A percentile compares a stretch with the other conserved stretches of the same genome.
Evolutionary conservation across 164 flowering plant species (phyloP).

Genomic region (Stephania japonica): DNA sequence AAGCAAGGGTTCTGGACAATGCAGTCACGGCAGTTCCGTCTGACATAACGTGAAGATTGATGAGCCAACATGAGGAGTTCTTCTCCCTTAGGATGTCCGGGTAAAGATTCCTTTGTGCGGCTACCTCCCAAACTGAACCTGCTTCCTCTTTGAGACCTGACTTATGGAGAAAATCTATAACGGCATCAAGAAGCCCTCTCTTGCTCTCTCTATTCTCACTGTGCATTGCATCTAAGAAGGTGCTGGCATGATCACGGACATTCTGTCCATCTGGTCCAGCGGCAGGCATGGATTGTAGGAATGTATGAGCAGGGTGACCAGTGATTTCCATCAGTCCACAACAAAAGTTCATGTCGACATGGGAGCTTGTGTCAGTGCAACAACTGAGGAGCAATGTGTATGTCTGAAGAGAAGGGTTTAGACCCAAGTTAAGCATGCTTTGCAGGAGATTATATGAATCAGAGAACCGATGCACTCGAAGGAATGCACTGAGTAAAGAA

Average conservation of each 20-base stretch:
- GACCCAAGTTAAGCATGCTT: slow-evolving; percentile 60
- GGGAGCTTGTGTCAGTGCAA: slow-evolving; percentile 64
- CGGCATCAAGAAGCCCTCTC: slow-evolving; percentile 89
- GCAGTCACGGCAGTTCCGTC: slow-evolving; percentile 96
- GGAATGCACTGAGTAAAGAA: slow-evolving; percentile 88
- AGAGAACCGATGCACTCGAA: slow-evolving; percentile 52
- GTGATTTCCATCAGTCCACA: slow-evolving; percentile 72
- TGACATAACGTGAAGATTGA: slow-evolving; percentile 94
- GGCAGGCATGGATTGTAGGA: slow-evolving; percentile 67
- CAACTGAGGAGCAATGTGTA: slow-evolving; percentile 86
- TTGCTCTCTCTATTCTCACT: slow-evolving; percentile 92
- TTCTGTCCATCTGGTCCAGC: slow-evolving; percentile 86
- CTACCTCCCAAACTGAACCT: slow-evolving; percentile 94
- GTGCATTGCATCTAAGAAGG: slow-evolving; percentile 77
- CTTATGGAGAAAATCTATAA: slow-evolving; percentile 87
- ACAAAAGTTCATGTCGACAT: slow-evolving; percentile 61
- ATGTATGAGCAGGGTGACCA: slow-evolving; percentile 82
- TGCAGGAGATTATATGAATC: slow-evolving; percentile 73
- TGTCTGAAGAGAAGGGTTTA: slow-evolving; percentile 81
- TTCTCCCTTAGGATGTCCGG: slow-evolving; percentile 82
- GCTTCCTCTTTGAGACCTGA: slow-evolving; percentile 96
- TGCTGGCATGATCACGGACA: slow-evolving; percentile 65
- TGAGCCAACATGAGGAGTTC: slow-evolving; percentile 79
- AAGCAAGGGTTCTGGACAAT: slow-evolving; percentile 83
- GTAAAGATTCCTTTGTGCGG: slow-evolving; percentile 79